Base-by-base conservation (phyloP, 2,329 filamentous ascomycete genomes). In the Colletotrichum karsti region DNA sequence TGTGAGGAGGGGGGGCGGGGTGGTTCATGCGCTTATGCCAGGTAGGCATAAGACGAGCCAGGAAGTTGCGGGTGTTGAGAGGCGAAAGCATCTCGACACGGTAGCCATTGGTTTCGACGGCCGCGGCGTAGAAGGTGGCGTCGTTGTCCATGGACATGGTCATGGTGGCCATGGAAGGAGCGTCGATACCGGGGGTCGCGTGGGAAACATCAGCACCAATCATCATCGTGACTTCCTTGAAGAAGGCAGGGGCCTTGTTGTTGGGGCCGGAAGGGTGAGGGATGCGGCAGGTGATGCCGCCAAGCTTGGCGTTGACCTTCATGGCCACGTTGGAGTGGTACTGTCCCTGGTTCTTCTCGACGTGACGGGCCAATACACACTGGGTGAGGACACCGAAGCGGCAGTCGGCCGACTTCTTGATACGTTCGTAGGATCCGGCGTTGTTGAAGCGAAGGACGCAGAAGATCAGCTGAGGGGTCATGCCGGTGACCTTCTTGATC, bases 271-370 rank as follows among this genome's bases (percentile, higher is more conserved):
- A 18, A 1, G 74, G 79, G 57, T 70, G 76, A 39, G 75, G 69
- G 8, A 82, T 76, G 48, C 77, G 84, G 58, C 82, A 90, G 1
- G 94, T 98, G 0, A 89, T 87, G 6, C 96, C 96, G 13, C 96
- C 96, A 3, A 99, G 87, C 83, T 99, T 99, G 4, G 93, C 92
- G 74, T 99, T 98, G 72, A 99, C 90, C 83, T 99, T 99, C 93
- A 99, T 96, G 71, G 90, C 88, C 0, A 99, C 94, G 70, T 99
- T 99, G 1, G 93, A 96, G 74, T 93, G 92, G 79, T 98, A 98
- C 74, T 99, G 96, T 0, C 87, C 86, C 22, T 92, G 89, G 15
- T 88, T 88, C 76, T 91, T 92, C 39, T 82, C 74, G 1, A 95
- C 92, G 67, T 97, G 92, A 0, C 82, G 81, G 3, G 85, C 83